A percentile compares a stretch with the other conserved stretches of the same genome.
phyloP scores from a whole-genome alignment of 306 rosid species.

The Trifolium dubium region DNA sequence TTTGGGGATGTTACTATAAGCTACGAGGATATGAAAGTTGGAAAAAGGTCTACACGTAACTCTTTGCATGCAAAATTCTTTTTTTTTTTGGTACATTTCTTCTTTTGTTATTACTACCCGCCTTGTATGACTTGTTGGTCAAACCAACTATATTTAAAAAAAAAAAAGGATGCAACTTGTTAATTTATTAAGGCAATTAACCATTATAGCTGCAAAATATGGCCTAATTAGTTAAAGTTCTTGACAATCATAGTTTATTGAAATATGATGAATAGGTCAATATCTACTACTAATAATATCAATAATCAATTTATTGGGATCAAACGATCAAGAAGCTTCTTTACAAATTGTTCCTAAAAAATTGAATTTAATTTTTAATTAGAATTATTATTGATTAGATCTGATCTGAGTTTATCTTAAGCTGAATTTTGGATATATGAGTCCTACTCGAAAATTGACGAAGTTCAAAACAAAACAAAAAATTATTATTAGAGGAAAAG shows the following conservation, averaged over 20 bases:
- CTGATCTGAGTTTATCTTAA: too few relatives aligned
- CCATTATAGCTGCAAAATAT: slow-evolving; percentile 10
- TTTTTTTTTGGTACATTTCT: too few relatives aligned
- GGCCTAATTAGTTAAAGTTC: slow-evolving; percentile 1
- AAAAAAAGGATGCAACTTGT: neutral
- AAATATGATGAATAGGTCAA: neutral
- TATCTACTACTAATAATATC: neutral
- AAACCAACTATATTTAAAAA: neutral
- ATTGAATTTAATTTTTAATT: too few relatives aligned
- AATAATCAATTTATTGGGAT: too few relatives aligned
- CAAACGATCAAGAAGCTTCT: too few relatives aligned
- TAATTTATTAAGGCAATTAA: slow-evolving; percentile 31
- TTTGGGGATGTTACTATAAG: too few relatives aligned
- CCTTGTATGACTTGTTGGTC: slow-evolving; percentile 40
- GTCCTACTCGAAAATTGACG: too few relatives aligned
- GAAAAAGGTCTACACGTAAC: neutral
- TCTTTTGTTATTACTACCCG: neutral
- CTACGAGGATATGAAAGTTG: neutral
- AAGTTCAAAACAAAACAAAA: too few relatives aligned
- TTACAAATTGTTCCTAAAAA: too few relatives aligned
- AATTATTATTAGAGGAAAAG: too few relatives aligned
- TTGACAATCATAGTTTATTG: slow-evolving; percentile 3
- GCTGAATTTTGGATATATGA: too few relatives aligned
- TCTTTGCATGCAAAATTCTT: slow-evolving; percentile 23
- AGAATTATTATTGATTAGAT: too few relatives aligned